Conservation (phyloP, 2,329 filamentous ascomycete genomes). For the Cladosporium sp. region DNA sequence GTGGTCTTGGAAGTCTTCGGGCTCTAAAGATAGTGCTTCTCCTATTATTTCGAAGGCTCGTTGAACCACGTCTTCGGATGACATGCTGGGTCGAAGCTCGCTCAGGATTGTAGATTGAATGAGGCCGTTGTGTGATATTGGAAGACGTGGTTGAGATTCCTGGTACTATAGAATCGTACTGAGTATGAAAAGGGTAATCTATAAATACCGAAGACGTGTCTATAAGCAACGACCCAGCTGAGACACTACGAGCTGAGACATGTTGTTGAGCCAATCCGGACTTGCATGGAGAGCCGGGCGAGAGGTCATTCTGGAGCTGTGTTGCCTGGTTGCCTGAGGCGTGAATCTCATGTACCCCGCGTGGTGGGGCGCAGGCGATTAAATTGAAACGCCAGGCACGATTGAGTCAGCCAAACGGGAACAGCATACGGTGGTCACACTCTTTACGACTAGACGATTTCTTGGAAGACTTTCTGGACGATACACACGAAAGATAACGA, state of each 20-base stretch:
- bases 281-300: slow-evolving; percentile 6
- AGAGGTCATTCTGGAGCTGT: no score
- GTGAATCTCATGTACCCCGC: no score
- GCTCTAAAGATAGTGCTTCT: slow-evolving; percentile 25
- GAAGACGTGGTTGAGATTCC: no score
- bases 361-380: no score
- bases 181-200: background rate
- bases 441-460: no score
- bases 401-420: no score
- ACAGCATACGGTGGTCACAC: no score
- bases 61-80: slow-evolving; percentile 16
- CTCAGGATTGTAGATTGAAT: background rate
- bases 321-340: no score
- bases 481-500: background rate
- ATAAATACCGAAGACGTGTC: slow-evolving; percentile 1
- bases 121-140: background rate
- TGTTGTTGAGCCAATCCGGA: slow-evolving; percentile 2
- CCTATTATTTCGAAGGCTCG: slow-evolving; percentile 24
- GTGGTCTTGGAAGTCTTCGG: slow-evolving; percentile 24
- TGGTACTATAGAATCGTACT: no score
- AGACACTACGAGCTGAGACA: background rate
- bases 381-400: no score
- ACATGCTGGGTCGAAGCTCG: slow-evolving; percentile 11
- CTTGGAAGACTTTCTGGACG: background rate
- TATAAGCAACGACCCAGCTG: background rate